phyloP scores from a whole-genome alignment of 371 early-diverging fungal species.

The Lichtheimia hyalospora region DNA sequence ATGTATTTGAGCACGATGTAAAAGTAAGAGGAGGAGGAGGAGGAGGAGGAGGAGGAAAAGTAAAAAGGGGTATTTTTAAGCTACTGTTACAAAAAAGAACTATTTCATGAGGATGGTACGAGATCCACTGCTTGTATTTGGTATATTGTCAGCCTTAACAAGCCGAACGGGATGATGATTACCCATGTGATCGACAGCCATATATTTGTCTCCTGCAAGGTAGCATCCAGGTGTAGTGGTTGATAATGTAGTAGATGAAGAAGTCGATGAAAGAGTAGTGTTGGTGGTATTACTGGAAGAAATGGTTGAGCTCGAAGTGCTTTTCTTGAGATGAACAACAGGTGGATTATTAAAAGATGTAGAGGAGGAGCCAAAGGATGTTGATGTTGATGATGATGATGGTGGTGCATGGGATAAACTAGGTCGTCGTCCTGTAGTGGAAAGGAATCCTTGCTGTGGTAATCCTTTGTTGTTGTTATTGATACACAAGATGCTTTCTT shows the following conservation, averaged over 20 bases:
- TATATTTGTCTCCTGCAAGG: constrained; percentile 42
- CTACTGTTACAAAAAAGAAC: background rate
- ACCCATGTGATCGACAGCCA: constrained; percentile 41
- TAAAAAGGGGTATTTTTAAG: background rate
- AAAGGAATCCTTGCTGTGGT: constrained; percentile 1
- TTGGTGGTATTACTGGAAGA: background rate
- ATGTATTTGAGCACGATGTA: too few species aligned
- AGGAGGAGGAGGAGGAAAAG: background rate
- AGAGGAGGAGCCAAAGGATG: background rate
- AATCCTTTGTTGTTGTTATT: constrained; percentile 24
- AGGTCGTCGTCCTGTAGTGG: background rate
- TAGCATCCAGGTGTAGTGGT: constrained; percentile 19
- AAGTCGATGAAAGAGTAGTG: background rate
- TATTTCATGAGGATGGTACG: constrained; percentile 9
- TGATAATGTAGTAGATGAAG: constrained; percentile 6
- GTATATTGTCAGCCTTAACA: constrained; percentile 15
- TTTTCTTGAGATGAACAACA: constrained; percentile 2
- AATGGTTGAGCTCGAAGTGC: background rate
- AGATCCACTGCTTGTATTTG: constrained; percentile 6
- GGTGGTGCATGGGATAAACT: background rate
- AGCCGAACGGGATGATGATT: constrained; percentile 41
- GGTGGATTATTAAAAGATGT: too few species aligned
- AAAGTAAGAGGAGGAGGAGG: too few species aligned
- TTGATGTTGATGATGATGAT: background rate
- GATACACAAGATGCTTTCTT: constrained; percentile 24